Conservation (phyloP, 1,284 basidiomycete genomes). For the Ceratobasidium sp. region DNA sequence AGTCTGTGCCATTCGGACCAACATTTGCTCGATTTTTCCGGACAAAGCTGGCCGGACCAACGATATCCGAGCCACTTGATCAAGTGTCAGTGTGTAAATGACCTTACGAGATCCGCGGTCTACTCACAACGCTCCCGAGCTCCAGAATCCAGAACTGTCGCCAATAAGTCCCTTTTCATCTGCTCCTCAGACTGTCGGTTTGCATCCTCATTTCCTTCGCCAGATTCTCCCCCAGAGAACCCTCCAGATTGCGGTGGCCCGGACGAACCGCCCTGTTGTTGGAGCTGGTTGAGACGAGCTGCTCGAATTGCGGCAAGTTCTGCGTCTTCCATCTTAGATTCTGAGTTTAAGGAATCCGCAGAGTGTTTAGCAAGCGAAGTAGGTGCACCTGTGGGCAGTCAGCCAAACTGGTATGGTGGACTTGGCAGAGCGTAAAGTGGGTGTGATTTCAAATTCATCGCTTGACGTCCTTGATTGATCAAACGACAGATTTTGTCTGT, state of each 20-base stretch:
- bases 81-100: constrained; percentile 6
- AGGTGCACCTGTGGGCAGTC: too few relatives aligned
- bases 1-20: constrained; percentile 90
- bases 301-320: constrained; percentile 61
- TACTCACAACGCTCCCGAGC: constrained; percentile 91
- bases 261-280: constrained; percentile 49
- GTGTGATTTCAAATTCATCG: too few relatives aligned
- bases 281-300: constrained; percentile 57
- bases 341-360: too few relatives aligned
- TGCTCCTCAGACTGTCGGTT: constrained; percentile 65
- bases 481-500: too few relatives aligned
- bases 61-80: constrained; percentile 87
- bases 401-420: too few relatives aligned
- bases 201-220: constrained; percentile 50
- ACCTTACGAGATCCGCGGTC: background rate
- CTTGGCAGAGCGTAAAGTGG: too few relatives aligned
- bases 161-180: constrained; percentile 81
- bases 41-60: constrained; percentile 92
- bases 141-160: constrained; percentile 86
- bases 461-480: too few relatives aligned
- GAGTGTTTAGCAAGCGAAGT: too few relatives aligned
- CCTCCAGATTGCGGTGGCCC: constrained; percentile 10
- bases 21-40: constrained; percentile 83
- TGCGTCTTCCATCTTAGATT: constrained; percentile 54
- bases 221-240: constrained; percentile 26